Conservation (phyloP, 2,329 filamentous ascomycete genomes). For the Graphium sp. region DNA sequence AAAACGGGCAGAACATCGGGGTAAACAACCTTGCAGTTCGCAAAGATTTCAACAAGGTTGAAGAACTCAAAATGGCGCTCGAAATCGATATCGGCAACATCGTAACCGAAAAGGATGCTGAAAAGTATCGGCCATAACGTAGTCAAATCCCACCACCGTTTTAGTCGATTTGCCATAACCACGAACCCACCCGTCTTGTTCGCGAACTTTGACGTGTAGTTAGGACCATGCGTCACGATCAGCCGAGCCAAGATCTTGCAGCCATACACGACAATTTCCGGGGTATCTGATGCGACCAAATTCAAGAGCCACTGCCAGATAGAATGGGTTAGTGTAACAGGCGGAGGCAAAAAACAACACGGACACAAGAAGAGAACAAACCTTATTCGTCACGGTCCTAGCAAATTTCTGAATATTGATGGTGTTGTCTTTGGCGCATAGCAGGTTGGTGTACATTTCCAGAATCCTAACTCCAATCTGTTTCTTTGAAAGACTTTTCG, state of each 20-base stretch:
- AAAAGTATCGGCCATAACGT: conserved; percentile 79
- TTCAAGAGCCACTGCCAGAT: conserved; percentile 66
- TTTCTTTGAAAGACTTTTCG: conserved; percentile 47
- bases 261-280: conserved; percentile 66
- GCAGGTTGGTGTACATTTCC: conserved; percentile 57
- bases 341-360: background rate
- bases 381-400: conserved; percentile 88
- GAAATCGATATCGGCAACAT: conserved; percentile 60
- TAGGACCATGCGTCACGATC: conserved; percentile 63
- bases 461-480: conserved; percentile 62
- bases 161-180: conserved; percentile 68
- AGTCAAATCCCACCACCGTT: conserved; percentile 76
- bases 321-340: conserved; percentile 10
- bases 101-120: conserved; percentile 71
- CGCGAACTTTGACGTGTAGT: conserved; percentile 73
- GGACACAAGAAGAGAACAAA: conserved; percentile 14
- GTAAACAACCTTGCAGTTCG: conserved; percentile 49
- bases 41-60: conserved; percentile 59
- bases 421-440: conserved; percentile 57
- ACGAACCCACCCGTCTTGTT: conserved; percentile 73
- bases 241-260: conserved; percentile 72
- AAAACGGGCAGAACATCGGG: conserved; percentile 69
- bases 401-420: conserved; percentile 73
- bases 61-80: conserved; percentile 58
- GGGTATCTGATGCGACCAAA: conserved; percentile 71